Evolutionary conservation across 148 eudicot genomes (phyloP), one percentile per base, ranked within the genome.

Genomic region (Arctostaphylos glauca): DNA sequence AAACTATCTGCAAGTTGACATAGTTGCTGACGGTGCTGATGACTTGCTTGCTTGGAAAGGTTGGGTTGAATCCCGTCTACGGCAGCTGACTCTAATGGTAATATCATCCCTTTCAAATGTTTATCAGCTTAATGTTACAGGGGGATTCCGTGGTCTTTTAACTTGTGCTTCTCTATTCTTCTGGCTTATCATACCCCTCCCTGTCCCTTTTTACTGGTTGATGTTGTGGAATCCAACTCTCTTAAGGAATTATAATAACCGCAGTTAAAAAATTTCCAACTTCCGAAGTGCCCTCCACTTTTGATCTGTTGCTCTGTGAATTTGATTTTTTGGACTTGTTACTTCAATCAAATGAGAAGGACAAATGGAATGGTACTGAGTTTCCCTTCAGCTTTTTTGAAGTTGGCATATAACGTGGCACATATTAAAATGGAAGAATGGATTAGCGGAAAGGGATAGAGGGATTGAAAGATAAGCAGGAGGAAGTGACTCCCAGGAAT

Each of bases 11-110:
- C 94, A 95, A 74, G 91, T 95, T 82, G 96, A 94, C 80, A 84
- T 95, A 44, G 72, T 89, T 84, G 96, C 98, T 50, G 88, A 87
- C 70, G 91, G 92, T 79, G 78, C 77, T 52, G 93, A 89, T 88
- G 98, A 95, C 81, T 82, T 94, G 83, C 98, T 89, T 84, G 89
- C 93, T 81, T 95, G 98, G 98, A 92, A 86, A 90, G 98, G 98
- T 21, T 94, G 96, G 98, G 95, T 95, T 75, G 98, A 95, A 84
- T 95, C 98, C 49, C 93, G 98, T 38, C 86, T 95, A 48, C 88
- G 98, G 84, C 96, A 92, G 88, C 79, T 95, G 83, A 92, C 96
- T n/a, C 83, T 92, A 88, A 91, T 90, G 97, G 97, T 95, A 92
- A 84, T 81, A 49, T 87, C 83, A 52, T 16, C 25, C 82, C 21